Evolutionary conservation across 2,329 filamentous ascomycete species (phyloP), one percentile per base, ranked within the genome.

Genomic region (Colletotrichum cereale): DNA sequence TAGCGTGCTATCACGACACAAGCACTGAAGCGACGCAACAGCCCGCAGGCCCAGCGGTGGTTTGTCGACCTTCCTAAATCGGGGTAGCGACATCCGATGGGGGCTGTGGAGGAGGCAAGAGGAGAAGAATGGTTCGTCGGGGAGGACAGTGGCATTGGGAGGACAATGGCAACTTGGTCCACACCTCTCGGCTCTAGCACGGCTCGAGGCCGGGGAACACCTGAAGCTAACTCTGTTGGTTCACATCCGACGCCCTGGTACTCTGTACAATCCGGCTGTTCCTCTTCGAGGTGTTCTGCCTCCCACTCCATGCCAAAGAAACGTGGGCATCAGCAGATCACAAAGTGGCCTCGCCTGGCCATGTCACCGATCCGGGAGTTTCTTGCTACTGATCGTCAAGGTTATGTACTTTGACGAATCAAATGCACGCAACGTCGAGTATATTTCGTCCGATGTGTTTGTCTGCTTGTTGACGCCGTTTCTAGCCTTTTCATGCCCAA

Each of bases 21-120:
- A 68, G 56, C 47, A 66, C 44, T 48, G 68, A 47, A 44, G 34
- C 48, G 48, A 63, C 40, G 47, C 57, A 53, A 56, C 62, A 62
- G 66, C 60, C 65, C 60, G 60, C 57, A 71, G 52, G 52, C 31
- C 53, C 69, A 72, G 65, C 66, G 44, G 66, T 67, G 56, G 66
- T 71, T 71, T 55, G 61, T 62, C 62, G 70, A 72, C 70, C 70
- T 72, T 69, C 70, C 70, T 72, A 61, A 66, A 66, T 66, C 65
- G 67, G 70, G 70, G 70, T 72, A 72, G 70, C 55, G 67, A 72
- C 55, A 61, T 70, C 50, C 67, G 70, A 62, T 53, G 70, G 58
- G 58, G 70, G 67, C 70, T 71, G 62, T 69, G 66, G 66, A 71
- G 60, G 66, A 66, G 61, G 66, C 66, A 67, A 72, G 44, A 48